phyloP scores from a whole-genome alignment of 2,329 filamentous ascomycete species.

The Bipolaris bicolor region DNA sequence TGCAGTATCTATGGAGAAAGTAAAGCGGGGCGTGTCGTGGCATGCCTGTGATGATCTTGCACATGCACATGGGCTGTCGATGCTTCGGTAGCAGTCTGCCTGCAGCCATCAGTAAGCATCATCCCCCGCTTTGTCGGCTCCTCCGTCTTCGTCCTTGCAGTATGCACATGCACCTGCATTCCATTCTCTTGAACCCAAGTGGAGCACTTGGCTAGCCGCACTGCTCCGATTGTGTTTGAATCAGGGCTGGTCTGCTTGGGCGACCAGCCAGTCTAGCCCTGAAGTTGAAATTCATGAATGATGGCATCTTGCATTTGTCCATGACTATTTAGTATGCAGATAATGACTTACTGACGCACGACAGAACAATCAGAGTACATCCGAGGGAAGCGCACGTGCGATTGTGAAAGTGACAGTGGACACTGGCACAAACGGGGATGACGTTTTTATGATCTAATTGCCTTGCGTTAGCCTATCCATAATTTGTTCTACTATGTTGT shows the following conservation, averaged over 20 bases:
- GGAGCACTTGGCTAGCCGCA: background rate
- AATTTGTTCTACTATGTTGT: background rate
- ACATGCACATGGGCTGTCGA: background rate
- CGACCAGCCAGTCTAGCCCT: background rate
- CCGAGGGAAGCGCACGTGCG: background rate
- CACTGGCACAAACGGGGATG: background rate
- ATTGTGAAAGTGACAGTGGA: background rate
- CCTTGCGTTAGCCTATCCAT: background rate
- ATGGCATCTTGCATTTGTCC: background rate
- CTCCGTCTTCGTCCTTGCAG: background rate
- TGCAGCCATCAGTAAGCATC: background rate
- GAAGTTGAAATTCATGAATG: background rate
- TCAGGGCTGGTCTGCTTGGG: background rate
- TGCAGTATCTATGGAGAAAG: background rate
- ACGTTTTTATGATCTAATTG: background rate
- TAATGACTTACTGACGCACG: background rate
- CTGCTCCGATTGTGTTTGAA: background rate
- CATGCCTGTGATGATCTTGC: background rate
- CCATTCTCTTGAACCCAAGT: background rate
- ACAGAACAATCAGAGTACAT: background rate
- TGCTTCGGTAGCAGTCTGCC: background rate
- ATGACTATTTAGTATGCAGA: too few relatives aligned
- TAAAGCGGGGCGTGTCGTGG: background rate
- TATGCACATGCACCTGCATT: background rate
- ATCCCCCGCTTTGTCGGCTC: slow-evolving; percentile 4